Conservation (phyloP, 805 yeast genomes). For the Candida chilensis region DNA sequence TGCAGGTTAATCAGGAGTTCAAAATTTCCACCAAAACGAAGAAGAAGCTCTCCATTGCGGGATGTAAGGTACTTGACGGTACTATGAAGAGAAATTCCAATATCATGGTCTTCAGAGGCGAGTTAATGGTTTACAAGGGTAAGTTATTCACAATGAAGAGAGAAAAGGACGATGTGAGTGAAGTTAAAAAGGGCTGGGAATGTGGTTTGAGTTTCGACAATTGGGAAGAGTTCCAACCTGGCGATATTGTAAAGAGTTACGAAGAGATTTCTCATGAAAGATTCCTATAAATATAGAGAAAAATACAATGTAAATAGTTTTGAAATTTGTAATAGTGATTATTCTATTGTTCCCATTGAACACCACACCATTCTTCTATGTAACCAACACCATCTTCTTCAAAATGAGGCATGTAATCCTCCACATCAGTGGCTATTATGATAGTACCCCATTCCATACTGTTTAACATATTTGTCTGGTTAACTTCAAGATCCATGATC, state of each 20-base stretch:
- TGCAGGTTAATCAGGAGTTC: constrained; percentile 64
- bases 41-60: constrained; percentile 63
- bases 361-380: constrained; percentile 72
- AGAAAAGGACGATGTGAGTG: constrained; percentile 68
- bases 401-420: constrained; percentile 43
- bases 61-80: constrained; percentile 75
- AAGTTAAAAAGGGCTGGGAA: constrained; percentile 78
- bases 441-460: constrained; percentile 99
- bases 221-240: constrained; percentile 64
- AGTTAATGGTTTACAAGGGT: constrained; percentile 43
- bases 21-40: constrained; percentile 52
- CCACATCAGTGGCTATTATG: constrained; percentile 66
- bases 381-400: constrained; percentile 70
- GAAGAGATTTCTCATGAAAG: no score
- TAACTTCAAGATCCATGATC: constrained; percentile 69
- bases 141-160: constrained; percentile 66
- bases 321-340: no score
- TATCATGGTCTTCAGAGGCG: constrained; percentile 48
- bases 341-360: constrained; percentile 68
- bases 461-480: constrained; percentile 34
- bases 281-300: no score
- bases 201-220: constrained; percentile 74
- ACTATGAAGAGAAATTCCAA: constrained; percentile 46
- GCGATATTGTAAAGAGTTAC: constrained; percentile 66
- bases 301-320: no score